phyloP scores from a whole-genome alignment of 177 flowering plant genomes.

The Vitis hybrid region DNA sequence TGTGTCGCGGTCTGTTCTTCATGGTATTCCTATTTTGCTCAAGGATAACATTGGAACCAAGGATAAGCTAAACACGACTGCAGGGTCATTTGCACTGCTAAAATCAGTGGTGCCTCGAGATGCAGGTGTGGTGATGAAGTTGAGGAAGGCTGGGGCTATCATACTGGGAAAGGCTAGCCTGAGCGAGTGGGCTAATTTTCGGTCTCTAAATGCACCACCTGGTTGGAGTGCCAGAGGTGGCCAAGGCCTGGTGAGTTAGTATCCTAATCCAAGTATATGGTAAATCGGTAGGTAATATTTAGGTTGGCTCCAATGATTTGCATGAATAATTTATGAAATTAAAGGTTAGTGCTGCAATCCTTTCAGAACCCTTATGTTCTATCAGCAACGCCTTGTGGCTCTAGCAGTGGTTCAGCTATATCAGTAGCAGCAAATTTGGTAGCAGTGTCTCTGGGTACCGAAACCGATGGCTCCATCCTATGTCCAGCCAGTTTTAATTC shows the following conservation, averaged over 20 bases:
- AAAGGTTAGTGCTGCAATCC: too few relatives aligned
- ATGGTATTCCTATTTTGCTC: constrained; percentile 42
- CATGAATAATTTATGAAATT: too few relatives aligned
- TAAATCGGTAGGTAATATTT: too few relatives aligned
- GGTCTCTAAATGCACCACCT: constrained; percentile 17
- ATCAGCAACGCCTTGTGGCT: constrained; percentile 27
- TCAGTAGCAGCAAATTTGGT: constrained; percentile 39
- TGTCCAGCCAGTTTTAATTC: constrained; percentile 36
- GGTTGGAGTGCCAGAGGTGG: constrained; percentile 54
- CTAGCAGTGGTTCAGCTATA: constrained; percentile 39
- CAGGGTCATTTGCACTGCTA: constrained; percentile 38
- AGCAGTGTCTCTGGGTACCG: constrained; percentile 35
- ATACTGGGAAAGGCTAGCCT: constrained; percentile 62
- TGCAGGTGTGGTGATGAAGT: constrained; percentile 43
- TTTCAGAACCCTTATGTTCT: constrained; percentile 28
- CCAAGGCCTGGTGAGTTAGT: constrained; percentile 22
- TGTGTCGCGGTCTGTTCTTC: constrained; percentile 16
- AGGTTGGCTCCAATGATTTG: too few relatives aligned
- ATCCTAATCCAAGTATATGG: too few relatives aligned
- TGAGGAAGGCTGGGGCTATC: constrained; percentile 50
- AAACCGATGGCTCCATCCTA: constrained; percentile 36
- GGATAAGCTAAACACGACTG: constrained; percentile 41
- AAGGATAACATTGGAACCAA: constrained; percentile 41
- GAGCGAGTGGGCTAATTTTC: constrained; percentile 48
- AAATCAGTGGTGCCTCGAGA: constrained; percentile 43